Percentiles rank a stretch among this genome's conserved stretches.
These are phyloP conservation scores for Cadophora malorum DNA, from an alignment of 2,329 filamentous ascomycete genomes.

Conservation along the genomic window DNA sequence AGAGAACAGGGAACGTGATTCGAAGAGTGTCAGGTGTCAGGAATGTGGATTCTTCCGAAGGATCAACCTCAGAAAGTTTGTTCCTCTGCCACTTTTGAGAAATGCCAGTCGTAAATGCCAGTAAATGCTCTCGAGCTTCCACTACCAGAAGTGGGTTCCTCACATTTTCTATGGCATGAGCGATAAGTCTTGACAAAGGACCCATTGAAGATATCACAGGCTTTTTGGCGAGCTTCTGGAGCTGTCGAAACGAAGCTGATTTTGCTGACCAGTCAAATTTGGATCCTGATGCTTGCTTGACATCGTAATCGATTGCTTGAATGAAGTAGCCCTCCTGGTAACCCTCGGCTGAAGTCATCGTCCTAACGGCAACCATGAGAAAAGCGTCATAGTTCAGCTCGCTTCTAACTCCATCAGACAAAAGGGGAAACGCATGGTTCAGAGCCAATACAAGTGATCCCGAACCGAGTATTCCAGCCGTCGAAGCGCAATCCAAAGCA, in stretches of 20 bases:
- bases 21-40: conserved; percentile 63
- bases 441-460: conserved; percentile 63
- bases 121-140: conserved; percentile 58
- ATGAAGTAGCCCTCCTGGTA: conserved; percentile 70
- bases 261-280: conserved; percentile 65
- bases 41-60: conserved; percentile 62
- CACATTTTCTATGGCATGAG: conserved; percentile 65
- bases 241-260: conserved; percentile 62
- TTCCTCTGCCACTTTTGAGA: conserved; percentile 71
- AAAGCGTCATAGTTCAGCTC: conserved; percentile 64
- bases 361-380: conserved; percentile 62
- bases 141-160: conserved; percentile 52
- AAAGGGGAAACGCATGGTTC: conserved; percentile 67
- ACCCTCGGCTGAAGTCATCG: conserved; percentile 65
- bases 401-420: conserved; percentile 59
- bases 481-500: conserved; percentile 59
- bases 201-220: conserved; percentile 67
- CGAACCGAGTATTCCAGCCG: conserved; percentile 56
- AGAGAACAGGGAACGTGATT: conserved; percentile 65
- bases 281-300: conserved; percentile 55
- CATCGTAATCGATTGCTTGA: conserved; percentile 65
- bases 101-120: conserved; percentile 52
- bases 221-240: conserved; percentile 61
- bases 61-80: conserved; percentile 70
- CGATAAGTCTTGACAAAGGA: conserved; percentile 66